Evolutionary conservation across 805 yeast genomes (phyloP), one percentile per base, ranked within the genome.

Genomic region (Suhomyces vadensis): DNA sequence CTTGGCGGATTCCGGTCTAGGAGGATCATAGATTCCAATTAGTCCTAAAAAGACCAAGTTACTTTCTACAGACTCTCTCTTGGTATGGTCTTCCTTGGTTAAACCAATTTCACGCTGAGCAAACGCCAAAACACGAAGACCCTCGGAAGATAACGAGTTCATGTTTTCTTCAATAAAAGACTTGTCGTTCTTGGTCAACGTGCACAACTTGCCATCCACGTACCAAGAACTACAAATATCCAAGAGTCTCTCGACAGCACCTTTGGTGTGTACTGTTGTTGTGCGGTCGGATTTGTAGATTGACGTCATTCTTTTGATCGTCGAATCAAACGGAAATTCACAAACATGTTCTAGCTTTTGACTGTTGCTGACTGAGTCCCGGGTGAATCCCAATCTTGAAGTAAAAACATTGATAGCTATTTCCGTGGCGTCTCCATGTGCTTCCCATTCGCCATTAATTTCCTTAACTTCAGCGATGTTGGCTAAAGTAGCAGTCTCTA

Each of bases 381-480:
- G 47, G 9, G 36, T 31, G 25, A 40, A 53, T 4, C 56, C 57
- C 27, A 60, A 45, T 46, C 69, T 49, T n/a, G 57, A 51, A 21
- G 65, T 56, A 48, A 62, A 63, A 4, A 63, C 66, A 46, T 64
- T 55, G 39, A 64, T 63, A 36, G 69, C 69, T 43, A 63, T 61
- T 49, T 64, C 69, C 17, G 69, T 64, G 13, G 69, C 64, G 54
- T 64, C 69, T 20, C 69, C 69, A 58, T 53, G 71, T 24, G 59
- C 72, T 50, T 60, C 70, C 76, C 76, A 56, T 40, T 51, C 62
- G 48, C 61, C 42, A 4, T 61, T 64, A 22, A 61, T 52, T 22
- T 56, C 59, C 19, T 63, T 56, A 19, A 71, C 63, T n/a, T 69
- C 61, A 22, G 78, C 74, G 41, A 73, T 58, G 42, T 71, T 63